Percentiles rank a stretch among this genome's conserved stretches.
Conservation (phyloP, 2,329 filamentous ascomycete species). For the Claviceps citrina region DNA sequence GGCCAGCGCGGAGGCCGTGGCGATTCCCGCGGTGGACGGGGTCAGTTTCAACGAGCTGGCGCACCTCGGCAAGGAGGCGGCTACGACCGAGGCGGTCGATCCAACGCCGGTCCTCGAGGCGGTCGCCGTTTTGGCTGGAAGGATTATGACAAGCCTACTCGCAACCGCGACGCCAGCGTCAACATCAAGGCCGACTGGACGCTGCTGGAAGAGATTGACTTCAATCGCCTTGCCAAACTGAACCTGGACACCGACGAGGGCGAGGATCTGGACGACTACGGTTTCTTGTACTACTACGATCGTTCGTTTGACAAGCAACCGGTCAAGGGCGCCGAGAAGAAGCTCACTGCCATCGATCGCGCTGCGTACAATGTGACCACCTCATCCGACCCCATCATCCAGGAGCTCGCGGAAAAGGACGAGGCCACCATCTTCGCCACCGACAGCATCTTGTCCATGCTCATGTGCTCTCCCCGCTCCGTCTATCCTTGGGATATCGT, state of each 20-base stretch:
- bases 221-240: slow-evolving; percentile 84
- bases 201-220: slow-evolving; percentile 96
- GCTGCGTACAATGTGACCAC: slow-evolving; percentile 98
- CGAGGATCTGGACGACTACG: slow-evolving; percentile 88
- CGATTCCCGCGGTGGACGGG: slow-evolving; percentile 41
- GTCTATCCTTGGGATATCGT: slow-evolving; percentile 98
- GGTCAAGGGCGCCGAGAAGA: slow-evolving; percentile 76
- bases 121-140: slow-evolving; percentile 94
- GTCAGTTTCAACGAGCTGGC: slow-evolving; percentile 55
- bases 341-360: slow-evolving; percentile 76
- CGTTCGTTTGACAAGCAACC: slow-evolving; percentile 86
- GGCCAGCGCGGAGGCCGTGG: slow-evolving; percentile 60
- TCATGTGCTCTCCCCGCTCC: slow-evolving; percentile 94
- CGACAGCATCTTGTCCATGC: slow-evolving; percentile 93
- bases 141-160: slow-evolving; percentile 94
- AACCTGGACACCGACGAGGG: slow-evolving; percentile 91
- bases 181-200: slow-evolving; percentile 94
- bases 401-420: slow-evolving; percentile 89
- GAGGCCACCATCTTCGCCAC: slow-evolving; percentile 95
- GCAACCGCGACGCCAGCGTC: slow-evolving; percentile 89
- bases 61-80: slow-evolving; percentile 47
- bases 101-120: slow-evolving; percentile 50
- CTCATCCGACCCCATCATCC: slow-evolving; percentile 87
- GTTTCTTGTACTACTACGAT: slow-evolving; percentile 98
- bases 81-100: slow-evolving; percentile 60